Conservation (phyloP, 2,329 filamentous ascomycete species). For the Colletotrichum karsti region DNA sequence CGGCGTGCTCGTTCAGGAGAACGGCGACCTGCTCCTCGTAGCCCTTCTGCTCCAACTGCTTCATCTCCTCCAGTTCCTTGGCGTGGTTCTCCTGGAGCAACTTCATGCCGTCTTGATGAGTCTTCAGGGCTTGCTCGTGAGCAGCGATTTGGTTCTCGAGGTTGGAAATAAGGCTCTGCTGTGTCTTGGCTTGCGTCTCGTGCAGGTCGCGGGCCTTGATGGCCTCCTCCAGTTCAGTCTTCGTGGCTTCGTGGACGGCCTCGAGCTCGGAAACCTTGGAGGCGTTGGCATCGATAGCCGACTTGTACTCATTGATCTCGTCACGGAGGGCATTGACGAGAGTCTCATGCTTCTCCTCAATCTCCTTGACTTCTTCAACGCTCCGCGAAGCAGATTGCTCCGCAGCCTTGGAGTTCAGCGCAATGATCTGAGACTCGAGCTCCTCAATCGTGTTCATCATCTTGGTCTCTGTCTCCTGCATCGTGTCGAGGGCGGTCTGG, state of each 20-base stretch:
- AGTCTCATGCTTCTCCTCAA: constrained; percentile 64
- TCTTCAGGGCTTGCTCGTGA: constrained; percentile 66
- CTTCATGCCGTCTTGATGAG: constrained; percentile 60
- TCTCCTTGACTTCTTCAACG: constrained; percentile 56
- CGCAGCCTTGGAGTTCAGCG: constrained; percentile 61
- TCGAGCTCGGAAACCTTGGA: constrained; percentile 79
- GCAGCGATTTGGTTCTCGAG: constrained; percentile 68
- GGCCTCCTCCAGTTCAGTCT: constrained; percentile 74
- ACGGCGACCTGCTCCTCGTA: constrained; percentile 66
- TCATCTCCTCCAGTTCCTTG: constrained; percentile 58
- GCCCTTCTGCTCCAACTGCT: constrained; percentile 58
- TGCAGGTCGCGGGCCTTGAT: constrained; percentile 66
- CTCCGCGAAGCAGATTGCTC: constrained; percentile 49
- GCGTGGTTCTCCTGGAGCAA: constrained; percentile 59
- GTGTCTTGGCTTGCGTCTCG: constrained; percentile 50
- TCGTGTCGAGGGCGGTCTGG: constrained; percentile 71
- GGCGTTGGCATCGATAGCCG: constrained; percentile 74
- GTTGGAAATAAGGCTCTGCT: constrained; percentile 57
- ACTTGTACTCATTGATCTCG: constrained; percentile 85
- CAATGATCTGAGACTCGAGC: constrained; percentile 68
- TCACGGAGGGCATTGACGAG: constrained; percentile 70
- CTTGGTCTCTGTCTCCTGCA: constrained; percentile 76
- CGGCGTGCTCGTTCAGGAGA: constrained; percentile 69
- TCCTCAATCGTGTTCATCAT: constrained; percentile 77
- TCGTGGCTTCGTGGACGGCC: constrained; percentile 71